Base-by-base conservation (phyloP, 139 green algal genomes). In the Spirogloea muscicola region DNA sequence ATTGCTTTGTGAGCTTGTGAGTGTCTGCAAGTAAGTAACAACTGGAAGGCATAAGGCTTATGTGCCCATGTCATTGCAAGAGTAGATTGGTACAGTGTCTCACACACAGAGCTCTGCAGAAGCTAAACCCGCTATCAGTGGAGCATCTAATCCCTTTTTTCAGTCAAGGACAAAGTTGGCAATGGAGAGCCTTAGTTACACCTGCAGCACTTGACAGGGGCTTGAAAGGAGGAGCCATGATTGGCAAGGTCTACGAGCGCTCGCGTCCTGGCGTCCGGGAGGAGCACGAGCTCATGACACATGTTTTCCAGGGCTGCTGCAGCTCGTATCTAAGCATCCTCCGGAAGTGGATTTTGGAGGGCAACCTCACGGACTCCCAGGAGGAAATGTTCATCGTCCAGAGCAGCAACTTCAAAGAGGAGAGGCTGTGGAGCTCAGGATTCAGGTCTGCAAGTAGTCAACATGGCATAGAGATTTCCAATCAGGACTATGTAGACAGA, bases 251-350 rank as follows among this genome's bases (percentile, higher is more conserved):
- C 49, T 86, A 90, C 58, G 83, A 84, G 25, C 62, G 87, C 83
- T 37, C 86, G 88, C 16, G 76, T 58, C 88, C 94, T 68, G 92
- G 92, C 0, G 90, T 95, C 74, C 88, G 89, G 0, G 75, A 89
- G 7, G 83, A 90, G 46, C 67, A 81, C 33, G 62, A 66, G 6
- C 85, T 88, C 29, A 64, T 87, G 10, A 65, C n/a, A 5, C 80
- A 85, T 3, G 49, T 93, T 36, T 83, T 96, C 62, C 63, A 84
- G 33, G 77, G 39, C 39, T 84, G 88, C 37, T 94, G 88, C 43
- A 39, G 85, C 40, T 92, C 92, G 6, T 82, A 94, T 31, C 89
- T 95, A 69, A 85, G 87, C 37, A 92, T 93, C 81, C 86, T 96
- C 29, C 67, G 72, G 27, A 49, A 63, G 7, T 97, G 93, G 93